Conservation (phyloP, 2,329 filamentous ascomycete genomes). For the Fusarium siculi region DNA sequence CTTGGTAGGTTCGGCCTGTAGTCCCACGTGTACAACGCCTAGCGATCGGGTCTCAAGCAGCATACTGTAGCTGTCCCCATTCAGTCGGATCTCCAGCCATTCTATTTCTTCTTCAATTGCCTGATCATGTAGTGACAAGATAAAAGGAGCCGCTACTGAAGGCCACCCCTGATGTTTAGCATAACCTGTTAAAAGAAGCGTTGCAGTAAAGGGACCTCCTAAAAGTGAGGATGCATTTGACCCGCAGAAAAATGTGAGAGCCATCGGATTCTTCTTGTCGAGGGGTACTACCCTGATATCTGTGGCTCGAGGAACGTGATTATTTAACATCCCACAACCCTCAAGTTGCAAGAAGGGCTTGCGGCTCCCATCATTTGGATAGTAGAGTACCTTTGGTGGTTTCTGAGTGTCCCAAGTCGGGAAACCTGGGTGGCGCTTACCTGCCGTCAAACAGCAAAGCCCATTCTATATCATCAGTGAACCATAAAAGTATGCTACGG, state of each 20-base stretch:
- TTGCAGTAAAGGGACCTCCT: not conserved
- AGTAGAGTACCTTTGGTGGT: not conserved
- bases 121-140: no score
- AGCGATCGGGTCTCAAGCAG: not conserved
- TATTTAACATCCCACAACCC: not conserved
- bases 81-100: not conserved
- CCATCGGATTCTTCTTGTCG: not conserved
- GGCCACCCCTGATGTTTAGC: no score
- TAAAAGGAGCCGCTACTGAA: no score
- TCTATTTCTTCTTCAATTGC: not conserved
- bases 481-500: fast-evolving
- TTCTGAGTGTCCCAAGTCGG: not conserved
- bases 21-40: not conserved
- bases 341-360: not conserved
- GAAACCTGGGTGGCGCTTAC: not conserved
- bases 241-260: not conserved
- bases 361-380: not conserved
- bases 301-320: not conserved
- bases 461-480: not conserved
- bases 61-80: not conserved
- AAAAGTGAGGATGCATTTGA: not conserved
- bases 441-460: not conserved
- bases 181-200: no score
- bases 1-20: not conserved
- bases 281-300: not conserved